A percentile compares a stretch with the other conserved stretches of the same genome.
These are phyloP conservation scores for Cruciata laevipes DNA, from an alignment of 257 asterid species.

Conservation along the genomic window DNA sequence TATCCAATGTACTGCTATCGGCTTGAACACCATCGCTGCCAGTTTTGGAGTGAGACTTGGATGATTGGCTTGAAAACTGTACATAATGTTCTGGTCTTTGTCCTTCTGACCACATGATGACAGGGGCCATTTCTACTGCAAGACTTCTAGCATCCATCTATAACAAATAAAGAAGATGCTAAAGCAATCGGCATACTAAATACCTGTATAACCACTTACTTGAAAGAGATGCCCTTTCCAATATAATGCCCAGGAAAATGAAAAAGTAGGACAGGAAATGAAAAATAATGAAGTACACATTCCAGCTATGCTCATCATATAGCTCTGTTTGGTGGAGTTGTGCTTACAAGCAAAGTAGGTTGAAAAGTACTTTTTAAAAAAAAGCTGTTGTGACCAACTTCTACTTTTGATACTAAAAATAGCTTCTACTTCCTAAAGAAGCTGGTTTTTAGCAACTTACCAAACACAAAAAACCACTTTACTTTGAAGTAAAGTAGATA, in stretches of 20 bases:
- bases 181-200: conserved; percentile 7
- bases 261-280: background rate
- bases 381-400: no score
- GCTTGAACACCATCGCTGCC: conserved; percentile 32
- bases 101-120: conserved; percentile 80
- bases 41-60: conserved; percentile 36
- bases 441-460: no score
- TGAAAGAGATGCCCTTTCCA: background rate
- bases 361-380: no score
- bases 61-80: conserved; percentile 51
- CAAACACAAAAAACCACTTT: no score
- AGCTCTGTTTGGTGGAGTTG: no score
- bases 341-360: no score
- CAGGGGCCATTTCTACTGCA: conserved; percentile 82
- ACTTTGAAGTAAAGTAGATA: no score
- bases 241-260: background rate
- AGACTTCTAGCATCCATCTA: conserved; percentile 95
- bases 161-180: conserved; percentile 18
- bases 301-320: background rate
- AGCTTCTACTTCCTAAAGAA: no score
- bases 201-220: background rate
- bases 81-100: conserved; percentile 52
- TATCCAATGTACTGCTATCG: conserved; percentile 37
- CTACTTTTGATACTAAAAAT: no score
- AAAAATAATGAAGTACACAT: background rate